Evolutionary conservation across 1,139 yeast genomes (phyloP).

Genomic region (Lodderomyces beijingensis): DNA sequence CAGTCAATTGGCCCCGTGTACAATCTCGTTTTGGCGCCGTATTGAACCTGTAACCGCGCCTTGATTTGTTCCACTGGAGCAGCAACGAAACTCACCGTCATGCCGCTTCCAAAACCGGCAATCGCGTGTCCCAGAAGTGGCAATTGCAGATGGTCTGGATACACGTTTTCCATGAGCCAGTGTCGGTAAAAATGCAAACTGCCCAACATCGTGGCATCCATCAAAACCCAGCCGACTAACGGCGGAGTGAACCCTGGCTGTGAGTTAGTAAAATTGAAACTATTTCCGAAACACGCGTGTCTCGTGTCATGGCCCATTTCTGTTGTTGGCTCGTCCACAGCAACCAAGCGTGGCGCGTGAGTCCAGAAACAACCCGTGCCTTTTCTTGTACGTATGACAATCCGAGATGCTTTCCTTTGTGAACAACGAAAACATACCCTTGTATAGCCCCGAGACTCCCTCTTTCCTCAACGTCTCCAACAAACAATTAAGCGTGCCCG

Average conservation of each 20-base stretch:
- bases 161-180: slow-evolving; percentile 59
- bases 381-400: no score
- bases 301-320: no score
- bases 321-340: no score
- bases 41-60: slow-evolving; percentile 85
- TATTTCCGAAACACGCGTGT: no score
- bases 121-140: slow-evolving; percentile 72
- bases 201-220: slow-evolving; percentile 90
- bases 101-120: slow-evolving; percentile 81
- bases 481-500: slow-evolving; percentile 80
- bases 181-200: slow-evolving; percentile 75
- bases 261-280: no score
- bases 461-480: slow-evolving; percentile 66
- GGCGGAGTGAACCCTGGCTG: slow-evolving; percentile 90
- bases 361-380: no score
- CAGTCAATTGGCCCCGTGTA: slow-evolving; percentile 83
- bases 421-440: not conserved
- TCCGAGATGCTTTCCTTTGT: no score
- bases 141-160: slow-evolving; percentile 52
- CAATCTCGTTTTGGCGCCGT: slow-evolving; percentile 65
- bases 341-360: no score
- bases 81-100: slow-evolving; percentile 90
- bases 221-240: slow-evolving; percentile 84
- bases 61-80: slow-evolving; percentile 91
- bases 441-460: slow-evolving; percentile 33